phyloP scores from a whole-genome alignment of 305 asterid genomes.

The Fraxinus albicans region DNA sequence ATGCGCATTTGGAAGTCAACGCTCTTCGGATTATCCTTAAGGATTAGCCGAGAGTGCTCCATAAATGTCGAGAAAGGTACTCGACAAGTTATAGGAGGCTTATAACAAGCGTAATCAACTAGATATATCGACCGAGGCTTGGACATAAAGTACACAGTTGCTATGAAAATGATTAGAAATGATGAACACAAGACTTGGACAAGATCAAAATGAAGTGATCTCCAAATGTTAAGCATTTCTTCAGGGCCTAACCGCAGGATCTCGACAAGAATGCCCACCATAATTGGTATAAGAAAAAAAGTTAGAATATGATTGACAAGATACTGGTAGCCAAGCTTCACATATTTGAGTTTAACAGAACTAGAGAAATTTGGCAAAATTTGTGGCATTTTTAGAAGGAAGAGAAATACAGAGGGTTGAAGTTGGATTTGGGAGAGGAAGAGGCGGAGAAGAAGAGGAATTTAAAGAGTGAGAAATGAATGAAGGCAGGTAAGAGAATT shows the following conservation, averaged over 20 bases:
- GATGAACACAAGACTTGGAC: neutral
- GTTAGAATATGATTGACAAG: neutral
- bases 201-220: conserved; percentile 1
- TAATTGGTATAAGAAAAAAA: neutral
- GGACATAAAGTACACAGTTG: neutral
- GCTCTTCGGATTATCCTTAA: neutral
- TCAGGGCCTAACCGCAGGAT: neutral
- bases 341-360: neutral
- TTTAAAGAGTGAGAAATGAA: neutral
- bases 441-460: neutral
- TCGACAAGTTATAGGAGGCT: neutral
- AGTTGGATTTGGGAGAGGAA: neutral
- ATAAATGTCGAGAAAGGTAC: conserved; percentile 3
- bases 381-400: neutral
- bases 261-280: neutral
- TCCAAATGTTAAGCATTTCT: neutral
- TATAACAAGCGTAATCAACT: neutral
- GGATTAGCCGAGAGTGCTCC: neutral
- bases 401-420: neutral
- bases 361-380: neutral
- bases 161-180: neutral
- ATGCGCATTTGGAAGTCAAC: conserved; percentile 2
- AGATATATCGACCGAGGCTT: conserved; percentile 5
- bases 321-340: neutral
- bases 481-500: conserved; percentile 2